These are phyloP conservation scores for Ceratocystis ficicola DNA, from an alignment of 2,329 filamentous ascomycete genomes.

Conservation along the genomic window DNA sequence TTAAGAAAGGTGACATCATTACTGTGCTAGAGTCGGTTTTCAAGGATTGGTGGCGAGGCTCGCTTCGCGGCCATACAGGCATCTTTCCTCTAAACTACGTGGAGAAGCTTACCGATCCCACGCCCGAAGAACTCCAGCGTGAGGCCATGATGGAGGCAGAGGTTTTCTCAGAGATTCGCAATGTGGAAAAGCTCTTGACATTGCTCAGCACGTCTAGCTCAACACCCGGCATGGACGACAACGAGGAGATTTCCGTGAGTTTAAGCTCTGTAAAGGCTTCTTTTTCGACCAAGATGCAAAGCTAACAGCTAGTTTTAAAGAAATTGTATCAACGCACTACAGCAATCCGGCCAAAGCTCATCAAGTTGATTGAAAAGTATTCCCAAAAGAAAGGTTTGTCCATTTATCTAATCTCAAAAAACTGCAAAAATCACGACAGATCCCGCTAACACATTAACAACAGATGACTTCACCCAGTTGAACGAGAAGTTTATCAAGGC, in stretches of 20 bases:
- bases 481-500: slow-evolving; percentile 99
- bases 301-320: slow-evolving; percentile 28
- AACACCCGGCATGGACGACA: slow-evolving; percentile 72
- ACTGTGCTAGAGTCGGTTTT: slow-evolving; percentile 95
- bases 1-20: slow-evolving; percentile 93
- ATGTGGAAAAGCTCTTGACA: slow-evolving; percentile 62
- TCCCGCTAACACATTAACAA: slow-evolving; percentile 13
- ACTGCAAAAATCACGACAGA: not conserved
- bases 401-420: not conserved
- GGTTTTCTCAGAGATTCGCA: slow-evolving; percentile 53
- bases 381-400: slow-evolving; percentile 87
- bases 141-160: slow-evolving; percentile 89
- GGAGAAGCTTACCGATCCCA: slow-evolving; percentile 91
- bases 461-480: slow-evolving; percentile 94
- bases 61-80: slow-evolving; percentile 82
- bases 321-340: slow-evolving; percentile 85
- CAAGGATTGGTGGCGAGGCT: slow-evolving; percentile 99
- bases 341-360: slow-evolving; percentile 88
- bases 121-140: slow-evolving; percentile 80
- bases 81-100: slow-evolving; percentile 99
- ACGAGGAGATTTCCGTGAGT: slow-evolving; percentile 83
- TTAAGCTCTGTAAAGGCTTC: not conserved
- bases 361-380: slow-evolving; percentile 97
- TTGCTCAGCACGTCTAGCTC: slow-evolving; percentile 78
- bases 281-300: not conserved